phyloP scores from a whole-genome alignment of 2,329 filamentous ascomycete species.

The Akanthomyces lecanii region DNA sequence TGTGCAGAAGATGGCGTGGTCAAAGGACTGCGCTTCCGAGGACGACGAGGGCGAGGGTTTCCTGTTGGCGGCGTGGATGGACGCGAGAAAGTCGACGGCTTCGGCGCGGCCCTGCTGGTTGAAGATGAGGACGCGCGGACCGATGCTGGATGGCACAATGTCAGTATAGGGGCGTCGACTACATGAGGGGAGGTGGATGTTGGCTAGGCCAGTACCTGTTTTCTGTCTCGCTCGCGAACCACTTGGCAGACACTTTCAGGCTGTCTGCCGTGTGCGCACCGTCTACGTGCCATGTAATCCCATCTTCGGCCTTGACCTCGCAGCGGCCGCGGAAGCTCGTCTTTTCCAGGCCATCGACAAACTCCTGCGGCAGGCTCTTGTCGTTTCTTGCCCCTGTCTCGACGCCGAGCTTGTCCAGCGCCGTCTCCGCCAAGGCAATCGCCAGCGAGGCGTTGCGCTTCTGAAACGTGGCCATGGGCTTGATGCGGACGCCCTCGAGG shows the following conservation, averaged over 20 bases:
- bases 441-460: slow-evolving; percentile 54
- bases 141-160: slow-evolving; percentile 25
- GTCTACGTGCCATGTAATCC: slow-evolving; percentile 80
- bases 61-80: slow-evolving; percentile 37
- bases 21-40: slow-evolving; percentile 46
- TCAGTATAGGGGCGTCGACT: neutral
- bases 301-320: slow-evolving; percentile 51
- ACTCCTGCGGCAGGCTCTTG: slow-evolving; percentile 52
- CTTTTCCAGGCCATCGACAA: slow-evolving; percentile 68
- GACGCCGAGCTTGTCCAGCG: slow-evolving; percentile 42
- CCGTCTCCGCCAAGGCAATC: slow-evolving; percentile 48
- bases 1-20: slow-evolving; percentile 76
- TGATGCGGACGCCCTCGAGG: slow-evolving; percentile 43
- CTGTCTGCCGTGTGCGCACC: slow-evolving; percentile 92
- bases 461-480: slow-evolving; percentile 53
- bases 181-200: too few species aligned
- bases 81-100: slow-evolving; percentile 49
- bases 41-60: slow-evolving; percentile 17
- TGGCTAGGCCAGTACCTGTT: slow-evolving; percentile 24
- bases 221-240: slow-evolving; percentile 63
- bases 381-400: slow-evolving; percentile 21
- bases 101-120: slow-evolving; percentile 69
- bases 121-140: slow-evolving; percentile 66
- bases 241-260: slow-evolving; percentile 72
- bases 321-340: slow-evolving; percentile 80